Conservation (phyloP, 2,329 filamentous ascomycete genomes). For the Alternaria triticimaculans region DNA sequence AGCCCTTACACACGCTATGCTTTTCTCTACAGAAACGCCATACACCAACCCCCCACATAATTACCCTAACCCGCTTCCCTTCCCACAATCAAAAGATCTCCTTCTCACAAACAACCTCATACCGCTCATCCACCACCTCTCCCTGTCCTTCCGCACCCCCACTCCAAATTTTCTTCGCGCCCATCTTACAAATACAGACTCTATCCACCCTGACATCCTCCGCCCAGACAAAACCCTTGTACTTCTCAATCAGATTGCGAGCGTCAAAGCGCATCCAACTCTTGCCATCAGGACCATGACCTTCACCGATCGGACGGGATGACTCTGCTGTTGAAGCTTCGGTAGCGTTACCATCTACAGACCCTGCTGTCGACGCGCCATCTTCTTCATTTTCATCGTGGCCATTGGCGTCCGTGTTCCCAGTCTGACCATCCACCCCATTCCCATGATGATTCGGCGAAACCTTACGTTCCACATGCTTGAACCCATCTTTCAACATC, state of each 20-base stretch:
- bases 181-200: slow-evolving; percentile 86
- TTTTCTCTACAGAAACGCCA: too few species aligned
- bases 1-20: too few species aligned
- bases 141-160: slow-evolving; percentile 48
- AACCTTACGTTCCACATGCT: neutral
- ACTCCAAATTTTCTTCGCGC: slow-evolving; percentile 69
- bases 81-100: slow-evolving; percentile 10
- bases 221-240: slow-evolving; percentile 74
- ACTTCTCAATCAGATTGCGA: slow-evolving; percentile 56
- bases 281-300: slow-evolving; percentile 22
- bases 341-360: neutral
- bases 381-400: neutral
- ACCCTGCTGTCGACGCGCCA: slow-evolving; percentile 11
- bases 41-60: too few species aligned
- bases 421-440: neutral
- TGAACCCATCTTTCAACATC: slow-evolving; percentile 1
- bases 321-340: neutral
- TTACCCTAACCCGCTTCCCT: too few species aligned
- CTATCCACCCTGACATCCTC: slow-evolving; percentile 69
- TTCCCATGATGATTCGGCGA: slow-evolving; percentile 2
- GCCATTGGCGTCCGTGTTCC: fast-evolving
- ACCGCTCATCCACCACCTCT: slow-evolving; percentile 59
- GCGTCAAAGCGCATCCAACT: slow-evolving; percentile 53
- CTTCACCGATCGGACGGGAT: neutral
- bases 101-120: slow-evolving; percentile 56